phyloP scores from a whole-genome alignment of 2,329 filamentous ascomycete genomes.

The Hypoxylon sp. region DNA sequence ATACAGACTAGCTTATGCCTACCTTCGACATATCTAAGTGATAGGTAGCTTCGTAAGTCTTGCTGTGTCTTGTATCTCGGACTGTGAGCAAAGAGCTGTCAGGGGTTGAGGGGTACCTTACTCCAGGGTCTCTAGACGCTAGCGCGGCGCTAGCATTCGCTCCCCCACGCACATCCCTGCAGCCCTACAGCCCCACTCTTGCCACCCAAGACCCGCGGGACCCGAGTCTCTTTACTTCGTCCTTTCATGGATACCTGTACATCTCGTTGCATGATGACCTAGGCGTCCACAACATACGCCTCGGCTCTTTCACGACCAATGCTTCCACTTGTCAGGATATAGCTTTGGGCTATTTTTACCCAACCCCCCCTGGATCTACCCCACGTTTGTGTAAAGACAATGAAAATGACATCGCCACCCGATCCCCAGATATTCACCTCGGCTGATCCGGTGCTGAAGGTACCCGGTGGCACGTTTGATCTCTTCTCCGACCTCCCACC shows the following conservation, averaged over 20 bases:
- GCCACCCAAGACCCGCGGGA: neutral
- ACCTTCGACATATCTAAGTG: neutral
- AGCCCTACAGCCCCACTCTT: neutral
- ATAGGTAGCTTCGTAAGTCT: neutral
- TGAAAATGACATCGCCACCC: constrained; percentile 1
- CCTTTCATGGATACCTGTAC: neutral
- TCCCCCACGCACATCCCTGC: neutral
- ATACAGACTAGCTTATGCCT: neutral
- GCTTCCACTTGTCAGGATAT: neutral
- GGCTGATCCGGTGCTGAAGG: neutral
- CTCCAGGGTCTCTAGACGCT: neutral
- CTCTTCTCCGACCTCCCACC: constrained; percentile 22
- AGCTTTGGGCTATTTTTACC: neutral
- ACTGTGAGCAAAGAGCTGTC: too few species aligned
- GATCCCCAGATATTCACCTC: neutral
- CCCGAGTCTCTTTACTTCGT: neutral
- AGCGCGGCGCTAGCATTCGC: neutral
- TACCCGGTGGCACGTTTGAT: neutral
- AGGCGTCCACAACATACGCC: neutral
- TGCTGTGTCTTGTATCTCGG: neutral
- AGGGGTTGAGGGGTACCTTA: too few species aligned
- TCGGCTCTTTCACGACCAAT: neutral
- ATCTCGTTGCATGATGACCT: neutral
- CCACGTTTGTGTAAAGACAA: neutral
- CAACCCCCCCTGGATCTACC: too few species aligned